Evolutionary conservation across 164 flowering plant genomes (phyloP).

Genomic region (Kalanchoe fedtschenkoi): DNA sequence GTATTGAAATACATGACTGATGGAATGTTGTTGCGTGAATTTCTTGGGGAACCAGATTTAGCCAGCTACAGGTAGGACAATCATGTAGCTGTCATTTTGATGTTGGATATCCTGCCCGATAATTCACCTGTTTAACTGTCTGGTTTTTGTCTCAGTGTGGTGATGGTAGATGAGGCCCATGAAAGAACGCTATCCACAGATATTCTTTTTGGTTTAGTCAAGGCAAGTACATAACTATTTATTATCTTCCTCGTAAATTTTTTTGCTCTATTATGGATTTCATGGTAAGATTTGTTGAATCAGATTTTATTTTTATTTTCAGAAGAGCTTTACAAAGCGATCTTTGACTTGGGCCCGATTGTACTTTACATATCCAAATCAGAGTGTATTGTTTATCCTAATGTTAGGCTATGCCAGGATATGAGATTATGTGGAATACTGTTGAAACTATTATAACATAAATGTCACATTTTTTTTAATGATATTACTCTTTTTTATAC

Average conservation of each 20-base stretch:
- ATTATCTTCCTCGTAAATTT: background rate
- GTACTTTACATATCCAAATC: no score
- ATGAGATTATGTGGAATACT: no score
- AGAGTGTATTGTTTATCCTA: background rate
- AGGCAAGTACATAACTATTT: constrained; percentile 31
- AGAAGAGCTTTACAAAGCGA: background rate
- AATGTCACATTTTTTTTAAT: no score
- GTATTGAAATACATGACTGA: constrained; percentile 93
- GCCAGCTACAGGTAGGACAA: constrained; percentile 68
- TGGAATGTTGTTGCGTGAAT: constrained; percentile 92
- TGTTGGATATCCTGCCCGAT: background rate
- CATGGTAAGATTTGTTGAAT: no score
- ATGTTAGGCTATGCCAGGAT: background rate
- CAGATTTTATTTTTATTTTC: background rate
- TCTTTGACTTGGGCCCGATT: no score
- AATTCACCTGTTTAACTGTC: constrained; percentile 2
- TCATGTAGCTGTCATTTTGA: background rate
- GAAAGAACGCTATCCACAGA: constrained; percentile 96
- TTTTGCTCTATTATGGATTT: no score
- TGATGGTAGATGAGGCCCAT: constrained; percentile 99
- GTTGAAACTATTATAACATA: no score
- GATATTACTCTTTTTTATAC: background rate
- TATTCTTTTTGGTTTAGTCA: constrained; percentile 84
- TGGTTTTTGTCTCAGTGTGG: constrained; percentile 43
- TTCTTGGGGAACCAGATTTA: constrained; percentile 92